Percentiles rank a stretch among this genome's conserved stretches.
These are phyloP conservation scores for Teunomyces stri DNA, from an alignment of 805 yeast species.

Conservation along the genomic window DNA sequence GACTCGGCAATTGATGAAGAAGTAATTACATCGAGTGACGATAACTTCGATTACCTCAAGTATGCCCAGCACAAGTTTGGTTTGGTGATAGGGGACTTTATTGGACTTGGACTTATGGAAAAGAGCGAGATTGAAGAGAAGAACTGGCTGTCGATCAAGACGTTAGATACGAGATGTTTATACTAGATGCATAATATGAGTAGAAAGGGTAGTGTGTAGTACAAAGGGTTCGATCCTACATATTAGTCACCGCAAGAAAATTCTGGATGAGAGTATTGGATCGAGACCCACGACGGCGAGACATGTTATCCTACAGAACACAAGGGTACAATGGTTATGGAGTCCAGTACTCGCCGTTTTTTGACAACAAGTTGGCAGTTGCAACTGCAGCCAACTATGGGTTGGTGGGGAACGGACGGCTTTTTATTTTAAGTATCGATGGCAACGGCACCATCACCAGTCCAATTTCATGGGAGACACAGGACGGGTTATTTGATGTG, in stretches of 20 bases:
- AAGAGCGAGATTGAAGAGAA: constrained; percentile 26
- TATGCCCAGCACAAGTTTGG: constrained; percentile 76
- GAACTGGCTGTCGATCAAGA: constrained; percentile 31
- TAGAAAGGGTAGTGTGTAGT: too few species aligned
- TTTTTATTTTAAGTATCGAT: constrained; percentile 66
- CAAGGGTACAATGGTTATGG: constrained; percentile 83
- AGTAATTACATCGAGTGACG: constrained; percentile 43
- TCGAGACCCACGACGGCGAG: background rate
- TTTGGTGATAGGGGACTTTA: constrained; percentile 71
- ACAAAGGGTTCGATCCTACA: background rate
- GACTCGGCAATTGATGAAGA: constrained; percentile 24
- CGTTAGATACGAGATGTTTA: constrained; percentile 34
- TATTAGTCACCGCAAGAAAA: background rate
- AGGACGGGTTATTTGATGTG: constrained; percentile 85
- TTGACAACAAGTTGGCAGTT: constrained; percentile 84
- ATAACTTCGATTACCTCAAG: constrained; percentile 72
- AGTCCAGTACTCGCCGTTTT: constrained; percentile 87
- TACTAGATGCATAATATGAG: too few species aligned
- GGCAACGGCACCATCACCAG: constrained; percentile 59
- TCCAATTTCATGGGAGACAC: constrained; percentile 73
- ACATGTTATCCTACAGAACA: constrained; percentile 72
- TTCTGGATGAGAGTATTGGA: background rate
- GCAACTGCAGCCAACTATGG: constrained; percentile 93
- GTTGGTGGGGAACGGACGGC: constrained; percentile 87
- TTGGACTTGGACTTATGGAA: constrained; percentile 53